Evolutionary conservation across 2,329 filamentous ascomycete species (phyloP), one percentile per base, ranked within the genome.

Genomic region (Pseudocercospora pini-densiflorae): DNA sequence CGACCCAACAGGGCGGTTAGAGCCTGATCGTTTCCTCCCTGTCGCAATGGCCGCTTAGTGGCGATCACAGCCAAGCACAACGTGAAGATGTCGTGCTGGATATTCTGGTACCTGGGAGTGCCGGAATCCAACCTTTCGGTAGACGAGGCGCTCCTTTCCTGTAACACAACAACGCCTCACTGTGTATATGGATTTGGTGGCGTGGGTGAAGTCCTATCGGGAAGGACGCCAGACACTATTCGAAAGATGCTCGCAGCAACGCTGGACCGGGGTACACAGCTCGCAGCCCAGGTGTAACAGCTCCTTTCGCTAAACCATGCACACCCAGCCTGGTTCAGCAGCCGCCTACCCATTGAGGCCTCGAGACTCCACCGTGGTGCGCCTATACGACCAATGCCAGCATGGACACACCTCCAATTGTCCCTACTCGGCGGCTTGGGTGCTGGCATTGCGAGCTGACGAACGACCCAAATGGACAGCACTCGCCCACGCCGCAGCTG

Each of bases 71-170:
- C 61, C 62, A 62, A 45, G 59, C 59, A 59, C 58, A 49, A 59
- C 62, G 65, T 54, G 59, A 67, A 55, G 36, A 62, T 47, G 59
- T 31, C 58, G 45, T 43, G 31, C 36, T 61, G 33, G 33, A 21
- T 57, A 64, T 29, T 58, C 59, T 66, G 65, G 68, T 68, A 59
- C 58, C 63, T 66, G 63, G 62, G 66, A 61, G 47, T 63, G 55
- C 64, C 66, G 66, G 59, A 60, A 57, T 53, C 65, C 68, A 65
- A 58, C 36, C 19, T 36, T 33, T 36, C 64, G 68, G 68, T 54
- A 67, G 27, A 59, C 29, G 49, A 24, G 59, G 45, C 40, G 47
- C 24, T 43, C 12, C 21, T 19, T 23, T 21, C 47, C 40, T 23
- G 36, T 23, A 40, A 23, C 24, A 23, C 55, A 16, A 21, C 40